Conservation (phyloP, 1,139 yeast genomes). For the Diutina rugosa region DNA sequence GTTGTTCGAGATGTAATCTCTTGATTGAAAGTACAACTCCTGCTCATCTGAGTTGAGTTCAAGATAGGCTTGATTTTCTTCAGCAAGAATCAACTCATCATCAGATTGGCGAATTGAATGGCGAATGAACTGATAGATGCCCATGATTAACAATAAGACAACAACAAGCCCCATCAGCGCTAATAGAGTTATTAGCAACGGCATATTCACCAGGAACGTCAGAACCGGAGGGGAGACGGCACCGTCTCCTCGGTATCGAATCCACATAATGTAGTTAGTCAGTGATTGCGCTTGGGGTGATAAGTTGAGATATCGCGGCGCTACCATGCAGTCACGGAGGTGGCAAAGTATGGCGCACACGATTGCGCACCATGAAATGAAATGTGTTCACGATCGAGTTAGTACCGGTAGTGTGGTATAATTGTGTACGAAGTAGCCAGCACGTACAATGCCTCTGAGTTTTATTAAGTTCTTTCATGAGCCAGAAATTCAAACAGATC, state of each 20-base stretch:
- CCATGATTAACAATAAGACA: not conserved
- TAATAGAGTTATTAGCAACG: not conserved
- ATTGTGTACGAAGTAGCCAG: too few relatives aligned
- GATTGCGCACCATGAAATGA: not conserved
- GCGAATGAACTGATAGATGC: constrained; percentile 3
- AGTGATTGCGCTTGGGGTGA: not conserved
- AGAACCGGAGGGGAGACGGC: not conserved
- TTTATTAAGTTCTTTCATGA: too few relatives aligned
- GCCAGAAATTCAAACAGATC: too few relatives aligned
- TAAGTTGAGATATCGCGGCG: not conserved
- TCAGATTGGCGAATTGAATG: constrained; percentile 17
- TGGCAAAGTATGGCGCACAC: not conserved
- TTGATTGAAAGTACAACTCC: constrained; percentile 66
- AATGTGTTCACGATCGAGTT: not conserved
- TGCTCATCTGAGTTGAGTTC: constrained; percentile 62
- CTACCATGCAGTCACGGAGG: not conserved
- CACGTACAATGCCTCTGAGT: too few relatives aligned
- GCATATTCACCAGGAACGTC: not conserved
- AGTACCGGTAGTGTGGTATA: not conserved
- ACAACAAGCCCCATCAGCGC: not conserved
- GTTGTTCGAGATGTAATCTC: constrained; percentile 39
- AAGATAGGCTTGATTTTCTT: constrained; percentile 45
- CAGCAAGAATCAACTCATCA: constrained; percentile 50
- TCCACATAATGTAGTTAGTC: not conserved
- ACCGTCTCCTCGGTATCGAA: not conserved